Conservation (phyloP, 1,284 basidiomycete species). For the Ganoderma meredithae region DNA sequence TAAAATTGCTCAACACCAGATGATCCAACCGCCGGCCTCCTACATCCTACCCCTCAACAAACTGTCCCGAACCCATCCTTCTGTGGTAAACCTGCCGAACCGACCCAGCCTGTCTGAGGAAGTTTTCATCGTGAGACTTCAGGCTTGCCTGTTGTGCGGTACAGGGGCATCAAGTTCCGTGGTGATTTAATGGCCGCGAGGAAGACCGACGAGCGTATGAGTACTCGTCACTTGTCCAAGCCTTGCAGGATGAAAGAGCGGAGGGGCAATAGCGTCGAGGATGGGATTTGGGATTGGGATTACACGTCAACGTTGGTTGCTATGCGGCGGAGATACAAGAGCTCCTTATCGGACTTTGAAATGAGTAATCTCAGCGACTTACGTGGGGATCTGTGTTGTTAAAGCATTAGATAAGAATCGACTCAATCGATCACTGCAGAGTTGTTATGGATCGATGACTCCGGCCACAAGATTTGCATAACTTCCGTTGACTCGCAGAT, state of each 20-base stretch:
- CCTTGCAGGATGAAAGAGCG: constrained; percentile 15
- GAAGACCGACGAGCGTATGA: constrained; percentile 9
- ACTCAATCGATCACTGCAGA: background rate
- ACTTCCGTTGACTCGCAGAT: constrained; percentile 7
- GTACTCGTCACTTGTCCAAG: constrained; percentile 12
- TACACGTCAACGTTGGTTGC: constrained; percentile 7
- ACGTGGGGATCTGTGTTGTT: background rate
- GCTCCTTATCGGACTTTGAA: constrained; percentile 22
- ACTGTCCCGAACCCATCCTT: background rate
- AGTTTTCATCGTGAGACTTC: background rate
- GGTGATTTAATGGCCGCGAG: background rate
- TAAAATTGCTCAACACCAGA: constrained; percentile 15
- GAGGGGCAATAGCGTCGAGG: constrained; percentile 22
- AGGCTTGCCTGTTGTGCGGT: background rate
- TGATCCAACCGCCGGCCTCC: constrained; percentile 14
- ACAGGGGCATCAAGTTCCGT: background rate
- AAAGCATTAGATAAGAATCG: constrained; percentile 22
- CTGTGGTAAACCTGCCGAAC: background rate
- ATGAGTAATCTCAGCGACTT: background rate
- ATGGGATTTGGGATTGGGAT: constrained; percentile 8
- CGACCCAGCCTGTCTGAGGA: background rate
- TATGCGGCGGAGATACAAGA: constrained; percentile 16
- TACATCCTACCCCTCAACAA: background rate
- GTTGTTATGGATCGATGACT: constrained; percentile 7
- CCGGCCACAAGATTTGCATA: background rate